Percentiles rank a stretch among this genome's conserved stretches.
Evolutionary conservation across 2,329 filamentous ascomycete genomes (phyloP).

Genomic region (Pseudonectria foliicola): DNA sequence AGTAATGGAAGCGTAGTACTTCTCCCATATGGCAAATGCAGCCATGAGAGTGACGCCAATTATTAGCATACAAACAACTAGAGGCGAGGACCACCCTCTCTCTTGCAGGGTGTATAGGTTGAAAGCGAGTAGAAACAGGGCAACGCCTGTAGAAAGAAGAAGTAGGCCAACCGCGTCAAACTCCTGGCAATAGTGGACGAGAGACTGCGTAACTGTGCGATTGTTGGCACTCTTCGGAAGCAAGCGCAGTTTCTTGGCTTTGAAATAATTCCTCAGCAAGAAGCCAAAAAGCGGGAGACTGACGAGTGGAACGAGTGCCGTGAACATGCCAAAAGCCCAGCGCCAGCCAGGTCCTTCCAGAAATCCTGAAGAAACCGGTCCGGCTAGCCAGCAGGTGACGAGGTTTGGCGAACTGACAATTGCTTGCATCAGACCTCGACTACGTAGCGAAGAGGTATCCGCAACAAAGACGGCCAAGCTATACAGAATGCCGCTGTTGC

Average conservation of each 20-base stretch:
- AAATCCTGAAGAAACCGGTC: slow-evolving; percentile 49
- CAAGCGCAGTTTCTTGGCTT: slow-evolving; percentile 46
- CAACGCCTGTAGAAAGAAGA: slow-evolving; percentile 46
- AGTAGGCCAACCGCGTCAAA: slow-evolving; percentile 53
- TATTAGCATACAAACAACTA: slow-evolving; percentile 48
- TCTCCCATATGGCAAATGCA: slow-evolving; percentile 51
- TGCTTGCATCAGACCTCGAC: slow-evolving; percentile 44
- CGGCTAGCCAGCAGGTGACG: slow-evolving; percentile 56
- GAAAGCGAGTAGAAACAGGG: slow-evolving; percentile 59
- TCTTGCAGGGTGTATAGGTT: slow-evolving; percentile 43
- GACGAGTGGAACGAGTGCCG: slow-evolving; percentile 55
- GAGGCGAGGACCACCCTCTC: slow-evolving; percentile 39
- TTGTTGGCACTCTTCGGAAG: too few relatives aligned
- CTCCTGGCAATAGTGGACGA: slow-evolving; percentile 45
- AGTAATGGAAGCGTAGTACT: slow-evolving; percentile 45
- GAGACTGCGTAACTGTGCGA: slow-evolving; percentile 36
- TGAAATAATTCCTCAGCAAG: slow-evolving; percentile 48
- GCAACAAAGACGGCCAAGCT: slow-evolving; percentile 58
- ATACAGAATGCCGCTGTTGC: slow-evolving; percentile 51
- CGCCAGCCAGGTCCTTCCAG: slow-evolving; percentile 51
- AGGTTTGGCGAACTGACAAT: slow-evolving; percentile 59
- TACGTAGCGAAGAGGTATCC: slow-evolving; percentile 58
- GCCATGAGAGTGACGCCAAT: slow-evolving; percentile 51
- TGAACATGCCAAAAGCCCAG: slow-evolving; percentile 62
- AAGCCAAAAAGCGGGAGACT: slow-evolving; percentile 55